phyloP scores from a whole-genome alignment of 2,329 filamentous ascomycete species.

The Colletotrichum coccodes region DNA sequence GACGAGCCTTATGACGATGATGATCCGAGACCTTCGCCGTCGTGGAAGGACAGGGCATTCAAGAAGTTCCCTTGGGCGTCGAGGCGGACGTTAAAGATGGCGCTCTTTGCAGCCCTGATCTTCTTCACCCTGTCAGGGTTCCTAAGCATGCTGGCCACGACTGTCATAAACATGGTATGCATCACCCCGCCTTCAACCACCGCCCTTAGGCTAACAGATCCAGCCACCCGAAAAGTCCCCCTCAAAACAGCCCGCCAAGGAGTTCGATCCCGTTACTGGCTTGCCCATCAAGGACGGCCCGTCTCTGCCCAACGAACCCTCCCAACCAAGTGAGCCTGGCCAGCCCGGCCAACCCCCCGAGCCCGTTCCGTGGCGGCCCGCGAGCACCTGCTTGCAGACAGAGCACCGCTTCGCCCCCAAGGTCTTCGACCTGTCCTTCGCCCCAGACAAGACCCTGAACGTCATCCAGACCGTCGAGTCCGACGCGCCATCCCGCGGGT shows the following conservation, averaged over 20 bases:
- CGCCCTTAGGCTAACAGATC: neutral
- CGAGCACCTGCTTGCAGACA: slow-evolving; percentile 16
- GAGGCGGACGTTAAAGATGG: slow-evolving; percentile 42
- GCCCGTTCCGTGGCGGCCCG: slow-evolving; percentile 20
- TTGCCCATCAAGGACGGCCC: slow-evolving; percentile 26
- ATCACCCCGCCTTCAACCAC: neutral
- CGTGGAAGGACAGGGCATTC: slow-evolving; percentile 39
- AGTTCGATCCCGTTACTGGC: slow-evolving; percentile 25
- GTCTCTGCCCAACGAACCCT: neutral
- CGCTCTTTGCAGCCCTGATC: slow-evolving; percentile 44
- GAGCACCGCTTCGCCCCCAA: slow-evolving; percentile 40
- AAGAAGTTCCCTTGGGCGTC: slow-evolving; percentile 23
- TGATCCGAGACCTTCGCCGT: slow-evolving; percentile 26
- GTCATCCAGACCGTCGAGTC: slow-evolving; percentile 50
- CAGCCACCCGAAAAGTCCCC: slow-evolving; percentile 8
- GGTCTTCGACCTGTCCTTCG: slow-evolving; percentile 46
- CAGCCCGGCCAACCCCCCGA: slow-evolving; percentile 17
- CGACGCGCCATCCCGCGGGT: slow-evolving; percentile 34
- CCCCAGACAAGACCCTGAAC: slow-evolving; percentile 45
- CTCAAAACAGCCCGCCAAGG: slow-evolving; percentile 16
- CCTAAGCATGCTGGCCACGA: slow-evolving; percentile 36
- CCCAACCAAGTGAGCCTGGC: slow-evolving; percentile 3
- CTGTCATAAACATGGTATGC: slow-evolving; percentile 43
- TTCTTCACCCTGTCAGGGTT: slow-evolving; percentile 45
- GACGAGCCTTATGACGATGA: slow-evolving; percentile 37